phyloP scores from a whole-genome alignment of 176 grass and related monocot species.

The Tillandsia fasciculata region DNA sequence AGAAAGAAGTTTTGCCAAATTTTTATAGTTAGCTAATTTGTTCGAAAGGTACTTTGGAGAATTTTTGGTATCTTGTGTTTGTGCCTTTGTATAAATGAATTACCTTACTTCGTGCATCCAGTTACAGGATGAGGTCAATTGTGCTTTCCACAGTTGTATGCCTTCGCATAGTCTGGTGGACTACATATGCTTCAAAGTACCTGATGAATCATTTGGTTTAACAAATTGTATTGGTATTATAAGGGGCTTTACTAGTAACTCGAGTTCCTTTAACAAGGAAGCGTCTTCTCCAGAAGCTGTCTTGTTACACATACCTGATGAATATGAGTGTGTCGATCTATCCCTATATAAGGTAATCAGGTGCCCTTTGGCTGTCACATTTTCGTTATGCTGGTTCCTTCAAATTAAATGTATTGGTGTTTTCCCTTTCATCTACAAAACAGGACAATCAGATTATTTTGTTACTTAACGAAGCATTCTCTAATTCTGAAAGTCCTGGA shows the following conservation, averaged over 20 bases:
- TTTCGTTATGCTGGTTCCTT: background rate
- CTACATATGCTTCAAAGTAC: constrained; percentile 84
- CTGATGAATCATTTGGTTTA: constrained; percentile 57
- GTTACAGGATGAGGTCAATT: constrained; percentile 42
- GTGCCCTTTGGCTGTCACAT: background rate
- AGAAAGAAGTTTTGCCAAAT: too few relatives aligned
- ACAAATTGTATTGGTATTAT: constrained; percentile 76
- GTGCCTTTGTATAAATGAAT: background rate
- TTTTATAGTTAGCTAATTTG: too few relatives aligned
- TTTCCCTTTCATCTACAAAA: constrained; percentile 23
- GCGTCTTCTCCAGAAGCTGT: constrained; percentile 37
- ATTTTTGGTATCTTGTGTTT: too few relatives aligned
- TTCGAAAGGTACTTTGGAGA: too few relatives aligned
- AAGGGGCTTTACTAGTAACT: constrained; percentile 41
- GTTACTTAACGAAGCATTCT: constrained; percentile 58
- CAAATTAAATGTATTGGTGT: background rate
- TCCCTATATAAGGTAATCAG: constrained; percentile 77
- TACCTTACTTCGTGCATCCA: constrained; percentile 26
- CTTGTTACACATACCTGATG: constrained; percentile 63
- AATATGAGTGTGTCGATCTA: constrained; percentile 76
- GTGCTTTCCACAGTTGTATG: constrained; percentile 20
- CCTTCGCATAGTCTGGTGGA: constrained; percentile 37
- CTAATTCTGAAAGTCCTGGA: constrained; percentile 36
- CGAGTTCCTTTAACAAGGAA: constrained; percentile 21
- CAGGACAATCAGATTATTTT: constrained; percentile 75